Base-by-base conservation (phyloP, 306 rosid genomes). In the Citrullus colocynthis region DNA sequence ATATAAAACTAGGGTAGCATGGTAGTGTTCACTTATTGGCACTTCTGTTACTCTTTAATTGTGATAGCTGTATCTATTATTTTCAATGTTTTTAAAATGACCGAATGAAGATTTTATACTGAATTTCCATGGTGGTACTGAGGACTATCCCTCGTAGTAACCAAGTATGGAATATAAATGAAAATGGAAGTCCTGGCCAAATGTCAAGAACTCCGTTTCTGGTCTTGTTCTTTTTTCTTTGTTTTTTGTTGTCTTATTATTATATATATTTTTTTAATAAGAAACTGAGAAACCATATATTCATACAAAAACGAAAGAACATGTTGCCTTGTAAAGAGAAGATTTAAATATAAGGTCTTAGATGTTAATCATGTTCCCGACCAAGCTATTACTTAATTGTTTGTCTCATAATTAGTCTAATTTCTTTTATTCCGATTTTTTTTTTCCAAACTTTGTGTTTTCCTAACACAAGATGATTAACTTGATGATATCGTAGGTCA, bases 401-500 rank as follows among this genome's bases (percentile, higher is more conserved):
- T 37, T 70, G 57, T 39, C 57, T 48, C 36, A 2, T 55, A 10
- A 17, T 49, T 41, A 57, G 51, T 56, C 21, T 67, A 20, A 37
- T 49, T 41, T 78, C 55, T 42, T 41, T 37, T 64, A 20, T 17
- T 79, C 36, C 32, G 18, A 20, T 10, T 11, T 12, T 32, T 14
- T 48, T 11, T 24, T 45, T 24, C 28, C 58, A 1, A 12, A 2
- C 8, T 45, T 59, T 24, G 9, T 80, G 73, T 77, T 56, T 59
- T 75, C 20, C 67, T 65, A 41, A 62, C 39, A 71, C 51, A 49
- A 81, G 21, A 75, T 34, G 52, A 42, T 3, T 51, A 24, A 49
- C 30, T 59, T 74, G 64, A 8, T 48, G 79, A n/a, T 78, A 34
- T 76, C 74, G 48, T 78, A 95, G 99, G 98, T 96, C 45, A 96